Evolutionary conservation across 2,329 filamentous ascomycete species (phyloP).

Genomic region (Neonectria magnoliae): DNA sequence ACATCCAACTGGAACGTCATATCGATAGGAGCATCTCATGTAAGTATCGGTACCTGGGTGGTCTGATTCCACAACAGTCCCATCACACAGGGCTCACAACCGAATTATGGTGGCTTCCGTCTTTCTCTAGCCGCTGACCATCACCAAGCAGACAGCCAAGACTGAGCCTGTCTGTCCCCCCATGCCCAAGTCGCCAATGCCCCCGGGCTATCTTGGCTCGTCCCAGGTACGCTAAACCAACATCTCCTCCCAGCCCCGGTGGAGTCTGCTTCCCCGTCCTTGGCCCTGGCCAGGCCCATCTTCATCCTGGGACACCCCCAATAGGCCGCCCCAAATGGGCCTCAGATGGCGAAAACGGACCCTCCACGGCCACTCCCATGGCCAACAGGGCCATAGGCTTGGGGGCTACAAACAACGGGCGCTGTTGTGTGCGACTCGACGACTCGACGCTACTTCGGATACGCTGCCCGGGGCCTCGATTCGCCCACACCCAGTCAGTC

Average conservation of each 20-base stretch:
- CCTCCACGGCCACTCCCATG: conserved; percentile 25
- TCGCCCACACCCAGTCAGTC: conserved; percentile 32
- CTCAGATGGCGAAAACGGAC: conserved; percentile 14
- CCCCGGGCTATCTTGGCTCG: conserved; percentile 20
- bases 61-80: conserved; percentile 17
- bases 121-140: conserved; percentile 13
- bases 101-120: conserved; percentile 18
- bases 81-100: conserved; percentile 4
- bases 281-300: conserved; percentile 24
- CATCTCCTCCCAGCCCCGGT: conserved; percentile 30
- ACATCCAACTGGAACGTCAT: not conserved
- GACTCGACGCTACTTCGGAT: conserved; percentile 36
- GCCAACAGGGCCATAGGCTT: conserved; percentile 30
- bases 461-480: conserved; percentile 36
- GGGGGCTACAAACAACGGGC: conserved; percentile 33
- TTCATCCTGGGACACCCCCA: conserved; percentile 35
- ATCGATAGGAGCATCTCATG: not conserved
- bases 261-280: conserved; percentile 32
- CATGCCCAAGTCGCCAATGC: not conserved
- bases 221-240: conserved; percentile 33
- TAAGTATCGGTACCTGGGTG: conserved; percentile 1
- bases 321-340: conserved; percentile 28
- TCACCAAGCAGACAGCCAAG: not conserved
- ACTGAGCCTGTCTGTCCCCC: not conserved
- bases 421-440: conserved; percentile 34